A percentile compares a stretch with the other conserved stretches of the same genome.
Evolutionary conservation across 2,329 filamentous ascomycete genomes (phyloP).

Genomic region (Trichoderma sp.): DNA sequence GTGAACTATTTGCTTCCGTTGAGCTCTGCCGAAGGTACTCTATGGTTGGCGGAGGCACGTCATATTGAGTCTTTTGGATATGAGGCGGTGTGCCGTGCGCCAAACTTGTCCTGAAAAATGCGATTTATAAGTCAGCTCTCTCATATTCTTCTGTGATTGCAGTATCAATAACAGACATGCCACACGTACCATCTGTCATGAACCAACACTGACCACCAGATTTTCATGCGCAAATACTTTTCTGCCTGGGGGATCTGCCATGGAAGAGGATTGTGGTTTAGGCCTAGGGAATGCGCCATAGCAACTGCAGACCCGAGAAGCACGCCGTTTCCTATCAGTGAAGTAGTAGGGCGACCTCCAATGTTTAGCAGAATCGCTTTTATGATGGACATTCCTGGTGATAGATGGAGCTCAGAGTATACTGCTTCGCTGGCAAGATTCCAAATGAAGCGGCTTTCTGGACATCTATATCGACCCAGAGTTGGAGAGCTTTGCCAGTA

Average conservation of each 20-base stretch:
- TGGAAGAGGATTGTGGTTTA: constrained; percentile 56
- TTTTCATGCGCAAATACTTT: constrained; percentile 55
- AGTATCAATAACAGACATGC: neutral
- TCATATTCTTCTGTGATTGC: neutral
- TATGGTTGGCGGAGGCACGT: constrained; percentile 50
- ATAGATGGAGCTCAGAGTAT: constrained; percentile 62
- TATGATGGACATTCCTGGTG: constrained; percentile 62
- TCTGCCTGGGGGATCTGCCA: constrained; percentile 59
- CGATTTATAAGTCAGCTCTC: neutral
- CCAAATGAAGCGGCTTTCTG: constrained; percentile 64
- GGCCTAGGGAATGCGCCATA: constrained; percentile 56
- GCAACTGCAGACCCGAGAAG: constrained; percentile 56
- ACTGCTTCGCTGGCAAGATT: constrained; percentile 64
- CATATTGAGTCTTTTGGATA: constrained; percentile 50
- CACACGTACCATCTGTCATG: constrained; percentile 56
- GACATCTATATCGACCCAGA: constrained; percentile 51
- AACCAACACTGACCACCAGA: constrained; percentile 61
- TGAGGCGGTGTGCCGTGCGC: constrained; percentile 58
- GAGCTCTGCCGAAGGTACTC: constrained; percentile 41
- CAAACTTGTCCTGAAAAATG: constrained; percentile 50
- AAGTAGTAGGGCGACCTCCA: constrained; percentile 62
- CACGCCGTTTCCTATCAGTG: constrained; percentile 61
- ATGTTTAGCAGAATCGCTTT: constrained; percentile 62
- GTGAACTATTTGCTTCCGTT: constrained; percentile 29
- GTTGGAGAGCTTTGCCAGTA: constrained; percentile 59